A percentile compares a stretch with the other conserved stretches of the same genome.
Conservation (phyloP, 2,329 filamentous ascomycete species). For the Setomelanomma holmii region DNA sequence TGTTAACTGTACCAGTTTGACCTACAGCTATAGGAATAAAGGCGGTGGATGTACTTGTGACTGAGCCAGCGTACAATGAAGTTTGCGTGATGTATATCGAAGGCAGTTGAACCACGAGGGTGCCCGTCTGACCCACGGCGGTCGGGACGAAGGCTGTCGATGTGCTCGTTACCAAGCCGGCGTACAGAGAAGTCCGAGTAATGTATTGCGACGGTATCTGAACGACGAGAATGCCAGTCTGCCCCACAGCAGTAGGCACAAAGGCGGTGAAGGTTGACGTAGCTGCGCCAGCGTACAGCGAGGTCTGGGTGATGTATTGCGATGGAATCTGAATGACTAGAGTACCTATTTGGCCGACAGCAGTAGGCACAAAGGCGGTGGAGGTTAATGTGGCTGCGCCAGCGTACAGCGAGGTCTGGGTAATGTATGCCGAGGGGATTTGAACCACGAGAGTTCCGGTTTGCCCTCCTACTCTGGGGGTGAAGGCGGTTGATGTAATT, state of each 20-base stretch:
- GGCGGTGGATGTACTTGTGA: neutral
- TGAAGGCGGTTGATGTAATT: neutral
- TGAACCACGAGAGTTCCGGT: neutral
- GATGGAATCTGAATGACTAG: neutral
- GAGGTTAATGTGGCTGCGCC: neutral
- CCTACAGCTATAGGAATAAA: neutral
- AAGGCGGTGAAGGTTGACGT: neutral
- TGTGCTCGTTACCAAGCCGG: neutral
- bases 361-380: neutral
- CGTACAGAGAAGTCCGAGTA: neutral
- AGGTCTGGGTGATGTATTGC: neutral
- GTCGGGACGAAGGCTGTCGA: neutral
- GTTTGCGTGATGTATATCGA: neutral
- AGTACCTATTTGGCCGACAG: neutral
- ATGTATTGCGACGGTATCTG: neutral
- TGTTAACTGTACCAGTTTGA: neutral
- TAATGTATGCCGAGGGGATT: neutral
- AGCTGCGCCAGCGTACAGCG: neutral
- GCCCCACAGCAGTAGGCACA: neutral
- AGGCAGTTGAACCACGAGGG: neutral
- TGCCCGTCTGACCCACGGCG: neutral
- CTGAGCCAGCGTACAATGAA: neutral
- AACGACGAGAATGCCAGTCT: neutral
- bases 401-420: neutral
- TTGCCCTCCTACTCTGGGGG: neutral